These are phyloP conservation scores for Saksenaea oblongispora DNA, from an alignment of 371 early-diverging fungal species.

Conservation along the genomic window DNA sequence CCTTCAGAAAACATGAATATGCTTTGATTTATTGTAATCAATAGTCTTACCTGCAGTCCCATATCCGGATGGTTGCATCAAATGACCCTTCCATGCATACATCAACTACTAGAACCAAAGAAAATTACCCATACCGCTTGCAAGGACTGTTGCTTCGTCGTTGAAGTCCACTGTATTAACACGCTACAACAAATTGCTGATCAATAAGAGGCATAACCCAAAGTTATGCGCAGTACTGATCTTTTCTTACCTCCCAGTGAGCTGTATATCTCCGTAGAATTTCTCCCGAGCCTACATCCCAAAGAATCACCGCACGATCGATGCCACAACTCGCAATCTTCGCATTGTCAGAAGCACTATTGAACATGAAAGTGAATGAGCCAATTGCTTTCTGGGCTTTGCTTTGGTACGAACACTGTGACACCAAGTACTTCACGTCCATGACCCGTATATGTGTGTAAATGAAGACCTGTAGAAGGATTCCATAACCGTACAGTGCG, in stretches of 20 bases:
- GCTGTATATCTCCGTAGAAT: conserved; percentile 76
- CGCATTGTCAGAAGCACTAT: conserved; percentile 72
- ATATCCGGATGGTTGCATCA: conserved; percentile 87
- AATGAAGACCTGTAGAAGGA: conserved; percentile 62
- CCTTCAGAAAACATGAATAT: conserved; percentile 28
- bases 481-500: conserved; percentile 82
- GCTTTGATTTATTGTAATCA: background rate
- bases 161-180: conserved; percentile 87
- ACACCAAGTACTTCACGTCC: conserved; percentile 85
- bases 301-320: conserved; percentile 79
- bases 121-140: conserved; percentile 55
- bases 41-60: conserved; percentile 76
- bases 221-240: background rate
- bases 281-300: conserved; percentile 84
- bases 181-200: conserved; percentile 40
- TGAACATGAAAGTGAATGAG: background rate
- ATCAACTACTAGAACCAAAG: background rate
- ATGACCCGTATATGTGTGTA: conserved; percentile 85
- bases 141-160: conserved; percentile 74
- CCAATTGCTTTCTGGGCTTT: background rate
- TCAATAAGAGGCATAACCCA: too few relatives aligned
- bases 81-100: conserved; percentile 68
- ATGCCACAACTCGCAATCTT: conserved; percentile 84
- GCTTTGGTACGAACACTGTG: conserved; percentile 51
- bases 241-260: conserved; percentile 71